A percentile compares a stretch with the other conserved stretches of the same genome.
Evolutionary conservation across 169 alveolate species (phyloP).

Genomic region (Amoebophrya sp.): DNA sequence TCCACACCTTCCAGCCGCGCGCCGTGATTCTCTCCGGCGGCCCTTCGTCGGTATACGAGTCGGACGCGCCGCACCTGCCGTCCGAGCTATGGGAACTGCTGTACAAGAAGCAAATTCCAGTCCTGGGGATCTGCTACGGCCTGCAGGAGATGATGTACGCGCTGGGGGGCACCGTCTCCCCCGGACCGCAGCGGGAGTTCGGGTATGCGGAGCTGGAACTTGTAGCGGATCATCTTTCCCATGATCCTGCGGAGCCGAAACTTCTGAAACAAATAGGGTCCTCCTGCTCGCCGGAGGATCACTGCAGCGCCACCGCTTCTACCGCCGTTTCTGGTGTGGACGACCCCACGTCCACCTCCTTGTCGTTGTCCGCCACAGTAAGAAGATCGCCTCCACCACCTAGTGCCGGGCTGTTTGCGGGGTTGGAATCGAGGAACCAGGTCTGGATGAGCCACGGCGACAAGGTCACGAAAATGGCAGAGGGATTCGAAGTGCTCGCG

Average conservation of each 20-base stretch:
- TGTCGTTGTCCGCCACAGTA: no score
- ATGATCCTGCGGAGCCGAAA: no score
- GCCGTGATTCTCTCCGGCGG: conserved; percentile 46
- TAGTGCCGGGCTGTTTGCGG: background rate
- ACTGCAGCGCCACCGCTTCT: no score
- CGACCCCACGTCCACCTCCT: no score
- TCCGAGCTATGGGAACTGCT: conserved; percentile 22
- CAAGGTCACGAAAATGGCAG: conserved; percentile 20
- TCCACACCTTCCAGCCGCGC: conserved; percentile 23
- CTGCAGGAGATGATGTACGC: conserved; percentile 36
- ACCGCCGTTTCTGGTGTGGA: no score
- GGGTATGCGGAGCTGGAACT: conserved; percentile 24
- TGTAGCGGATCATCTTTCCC: no score
- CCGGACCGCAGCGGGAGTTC: conserved; percentile 26
- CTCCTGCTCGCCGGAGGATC: no score
- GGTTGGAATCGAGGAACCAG: background rate
- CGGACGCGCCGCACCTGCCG: conserved; percentile 38
- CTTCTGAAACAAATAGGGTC: no score
- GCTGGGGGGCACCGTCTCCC: conserved; percentile 31
- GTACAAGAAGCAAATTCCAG: conserved; percentile 16
- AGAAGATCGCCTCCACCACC: no score
- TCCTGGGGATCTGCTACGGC: conserved; percentile 47
- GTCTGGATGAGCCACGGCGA: conserved; percentile 42
- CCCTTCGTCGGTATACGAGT: conserved; percentile 43
- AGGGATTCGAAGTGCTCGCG: conserved; percentile 24